These are phyloP conservation scores for Baorangia bicolor DNA, from an alignment of 768 basidiomycete species.

Conservation along the genomic window DNA sequence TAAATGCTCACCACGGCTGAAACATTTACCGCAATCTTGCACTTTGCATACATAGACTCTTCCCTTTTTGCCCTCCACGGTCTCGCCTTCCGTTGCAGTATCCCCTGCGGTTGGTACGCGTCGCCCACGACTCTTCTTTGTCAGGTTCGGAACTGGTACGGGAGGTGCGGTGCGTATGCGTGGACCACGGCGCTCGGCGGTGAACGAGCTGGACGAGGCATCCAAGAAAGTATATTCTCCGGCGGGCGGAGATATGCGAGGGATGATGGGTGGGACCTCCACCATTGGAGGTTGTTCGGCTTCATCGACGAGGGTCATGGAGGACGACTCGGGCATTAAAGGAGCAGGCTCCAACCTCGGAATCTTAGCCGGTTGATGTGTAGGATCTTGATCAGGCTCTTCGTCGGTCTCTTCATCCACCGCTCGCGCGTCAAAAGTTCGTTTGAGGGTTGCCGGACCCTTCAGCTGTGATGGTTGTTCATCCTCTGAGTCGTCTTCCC, in stretches of 20 bases:
- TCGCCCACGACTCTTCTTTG: conserved; percentile 78
- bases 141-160: conserved; percentile 72
- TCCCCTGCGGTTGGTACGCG: conserved; percentile 60
- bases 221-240: conserved; percentile 37
- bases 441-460: conserved; percentile 29
- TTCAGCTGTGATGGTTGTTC: conserved; percentile 15
- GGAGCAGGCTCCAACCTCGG: conserved; percentile 27
- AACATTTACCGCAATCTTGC: conserved; percentile 69
- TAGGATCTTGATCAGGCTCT: conserved; percentile 23
- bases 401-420: conserved; percentile 37
- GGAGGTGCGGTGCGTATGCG: conserved; percentile 58
- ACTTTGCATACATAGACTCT: conserved; percentile 61
- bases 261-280: conserved; percentile 3
- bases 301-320: conserved; percentile 31
- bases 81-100: conserved; percentile 22
- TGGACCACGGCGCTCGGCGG: conserved; percentile 43
- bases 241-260: conserved; percentile 27
- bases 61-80: conserved; percentile 31
- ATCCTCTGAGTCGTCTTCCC: conserved; percentile 30
- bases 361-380: conserved; percentile 27
- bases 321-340: conserved; percentile 28
- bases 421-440: conserved; percentile 34
- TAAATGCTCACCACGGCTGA: conserved; percentile 72
- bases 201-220: conserved; percentile 36
- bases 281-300: conserved; percentile 6